A percentile compares a stretch with the other conserved stretches of the same genome.
Conservation (phyloP, 2,329 filamentous ascomycete genomes). For the Fusarium pseudograminearum region DNA sequence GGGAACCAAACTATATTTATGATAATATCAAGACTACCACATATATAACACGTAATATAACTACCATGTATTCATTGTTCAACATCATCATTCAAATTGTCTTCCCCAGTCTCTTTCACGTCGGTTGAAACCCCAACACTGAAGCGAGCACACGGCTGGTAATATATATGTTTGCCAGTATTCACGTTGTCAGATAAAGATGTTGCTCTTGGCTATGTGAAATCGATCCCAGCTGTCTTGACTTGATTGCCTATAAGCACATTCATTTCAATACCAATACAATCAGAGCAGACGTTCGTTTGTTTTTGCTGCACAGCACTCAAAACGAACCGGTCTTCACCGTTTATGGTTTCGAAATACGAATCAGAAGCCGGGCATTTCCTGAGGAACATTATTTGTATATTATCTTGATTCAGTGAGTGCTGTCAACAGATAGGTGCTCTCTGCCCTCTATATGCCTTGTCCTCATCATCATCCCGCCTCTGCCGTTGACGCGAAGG, state of each 20-base stretch:
- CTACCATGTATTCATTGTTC: neutral
- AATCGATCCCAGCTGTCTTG: neutral
- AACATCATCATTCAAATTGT: neutral
- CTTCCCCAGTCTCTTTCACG: neutral
- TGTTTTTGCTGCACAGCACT: neutral
- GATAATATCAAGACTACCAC: constrained; percentile 33
- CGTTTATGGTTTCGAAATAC: too few species aligned
- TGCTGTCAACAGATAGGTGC: constrained; percentile 9
- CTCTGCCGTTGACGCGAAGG: neutral
- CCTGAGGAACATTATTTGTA: too few species aligned
- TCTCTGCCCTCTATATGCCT: neutral
- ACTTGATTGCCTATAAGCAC: fast-evolving
- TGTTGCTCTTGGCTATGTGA: neutral
- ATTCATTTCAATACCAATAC: neutral
- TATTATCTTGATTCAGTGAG: neutral
- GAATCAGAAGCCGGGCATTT: too few species aligned
- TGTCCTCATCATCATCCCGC: neutral
- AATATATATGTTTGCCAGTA: neutral
- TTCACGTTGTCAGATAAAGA: neutral
- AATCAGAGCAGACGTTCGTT: neutral
- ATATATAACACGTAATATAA: constrained; percentile 15
- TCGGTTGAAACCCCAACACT: neutral
- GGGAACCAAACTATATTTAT: constrained; percentile 1
- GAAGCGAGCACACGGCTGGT: neutral
- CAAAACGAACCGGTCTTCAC: neutral